These are phyloP conservation scores for Strobilomyces dryophilus DNA, from an alignment of 768 basidiomycete genomes.

Conservation along the genomic window DNA sequence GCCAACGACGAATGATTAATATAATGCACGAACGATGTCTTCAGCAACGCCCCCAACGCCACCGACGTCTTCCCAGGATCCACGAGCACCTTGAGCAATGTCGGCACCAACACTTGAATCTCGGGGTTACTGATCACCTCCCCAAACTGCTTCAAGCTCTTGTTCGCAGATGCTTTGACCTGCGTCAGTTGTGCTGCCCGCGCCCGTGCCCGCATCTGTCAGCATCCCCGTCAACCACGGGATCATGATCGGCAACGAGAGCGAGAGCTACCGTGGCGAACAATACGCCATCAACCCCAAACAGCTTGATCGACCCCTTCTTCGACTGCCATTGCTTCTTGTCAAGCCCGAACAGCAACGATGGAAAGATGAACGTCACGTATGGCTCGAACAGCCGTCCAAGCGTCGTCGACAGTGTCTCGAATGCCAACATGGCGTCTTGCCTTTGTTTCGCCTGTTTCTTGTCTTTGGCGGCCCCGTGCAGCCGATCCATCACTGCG, in stretches of 20 bases:
- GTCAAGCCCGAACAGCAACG: constrained; percentile 83
- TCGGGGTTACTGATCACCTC: constrained; percentile 99
- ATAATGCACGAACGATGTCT: constrained; percentile 96
- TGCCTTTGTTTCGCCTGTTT: constrained; percentile 83
- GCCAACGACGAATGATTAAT: constrained; percentile 97
- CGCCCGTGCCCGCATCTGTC: constrained; percentile 98
- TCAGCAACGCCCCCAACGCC: constrained; percentile 78
- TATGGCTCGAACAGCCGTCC: constrained; percentile 94
- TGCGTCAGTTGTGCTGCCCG: too few relatives aligned
- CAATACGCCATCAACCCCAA: constrained; percentile 99
- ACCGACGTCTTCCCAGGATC: constrained; percentile 89
- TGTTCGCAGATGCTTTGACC: constrained; percentile 89
- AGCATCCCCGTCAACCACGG: constrained; percentile 92
- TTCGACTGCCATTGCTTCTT: constrained; percentile 99
- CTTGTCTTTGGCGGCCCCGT: constrained; percentile 81
- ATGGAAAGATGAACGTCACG: constrained; percentile 79
- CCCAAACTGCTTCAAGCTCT: constrained; percentile 94
- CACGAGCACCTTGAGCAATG: constrained; percentile 90
- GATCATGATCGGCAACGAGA: constrained; percentile 94
- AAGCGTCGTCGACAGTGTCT: constrained; percentile 82
- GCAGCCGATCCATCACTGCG: constrained; percentile 68
- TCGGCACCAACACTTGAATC: constrained; percentile 84
- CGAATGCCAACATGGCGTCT: constrained; percentile 93
- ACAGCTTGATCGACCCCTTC: constrained; percentile 92
- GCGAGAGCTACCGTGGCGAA: constrained; percentile 89